Percentiles rank a stretch among this genome's conserved stretches.
phyloP scores from a whole-genome alignment of 2,329 filamentous ascomycete species.

The Tolypocladium guangdongense region DNA sequence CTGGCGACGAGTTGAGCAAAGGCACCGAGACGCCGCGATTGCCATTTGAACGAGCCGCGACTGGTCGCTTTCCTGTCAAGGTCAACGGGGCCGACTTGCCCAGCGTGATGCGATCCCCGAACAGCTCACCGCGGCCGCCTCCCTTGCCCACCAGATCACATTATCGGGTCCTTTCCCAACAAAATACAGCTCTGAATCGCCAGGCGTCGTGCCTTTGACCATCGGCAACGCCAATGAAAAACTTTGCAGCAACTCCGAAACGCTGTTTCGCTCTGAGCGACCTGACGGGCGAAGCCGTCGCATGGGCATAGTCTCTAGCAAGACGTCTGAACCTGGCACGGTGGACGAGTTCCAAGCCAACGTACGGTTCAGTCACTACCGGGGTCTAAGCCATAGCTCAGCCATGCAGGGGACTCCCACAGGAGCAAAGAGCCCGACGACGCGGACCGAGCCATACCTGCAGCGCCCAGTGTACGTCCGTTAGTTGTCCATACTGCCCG shows the following conservation, averaged over 20 bases:
- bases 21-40: slow-evolving; percentile 70
- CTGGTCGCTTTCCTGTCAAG: slow-evolving; percentile 57
- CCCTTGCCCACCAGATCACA: slow-evolving; percentile 70
- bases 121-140: slow-evolving; percentile 48
- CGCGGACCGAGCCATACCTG: slow-evolving; percentile 45
- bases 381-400: slow-evolving; percentile 56
- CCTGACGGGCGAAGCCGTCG: slow-evolving; percentile 46
- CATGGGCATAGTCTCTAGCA: slow-evolving; percentile 54
- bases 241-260: slow-evolving; percentile 54
- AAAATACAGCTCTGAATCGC: slow-evolving; percentile 52
- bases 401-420: slow-evolving; percentile 46
- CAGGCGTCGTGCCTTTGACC: slow-evolving; percentile 58
- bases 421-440: slow-evolving; percentile 41
- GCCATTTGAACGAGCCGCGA: slow-evolving; percentile 48
- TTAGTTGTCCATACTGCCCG: slow-evolving; percentile 50
- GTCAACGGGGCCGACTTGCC: slow-evolving; percentile 65
- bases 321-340: slow-evolving; percentile 48
- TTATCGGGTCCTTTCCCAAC: slow-evolving; percentile 62
- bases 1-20: slow-evolving; percentile 56
- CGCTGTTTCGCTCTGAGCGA: slow-evolving; percentile 40
- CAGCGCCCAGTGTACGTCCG: slow-evolving; percentile 53
- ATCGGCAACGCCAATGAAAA: slow-evolving; percentile 63
- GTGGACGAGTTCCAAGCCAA: slow-evolving; percentile 50
- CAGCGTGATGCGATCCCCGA: slow-evolving; percentile 54
- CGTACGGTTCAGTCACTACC: slow-evolving; percentile 56